Evolutionary conservation across 306 rosid species (phyloP).

Genomic region (Morella rubra): DNA sequence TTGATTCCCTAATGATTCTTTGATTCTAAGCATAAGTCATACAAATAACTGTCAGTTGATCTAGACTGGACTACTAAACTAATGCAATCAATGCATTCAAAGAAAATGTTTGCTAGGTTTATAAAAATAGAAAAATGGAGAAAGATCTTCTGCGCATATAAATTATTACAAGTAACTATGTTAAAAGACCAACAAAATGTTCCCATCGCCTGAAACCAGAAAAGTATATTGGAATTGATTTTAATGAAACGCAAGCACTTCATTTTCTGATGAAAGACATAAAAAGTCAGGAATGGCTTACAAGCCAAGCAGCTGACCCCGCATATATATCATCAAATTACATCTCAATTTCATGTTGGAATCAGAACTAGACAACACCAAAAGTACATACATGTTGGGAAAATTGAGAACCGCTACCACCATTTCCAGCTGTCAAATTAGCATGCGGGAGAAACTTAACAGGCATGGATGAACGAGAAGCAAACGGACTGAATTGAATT

Average conservation of each 20-base stretch:
- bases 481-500: slow-evolving; percentile 43
- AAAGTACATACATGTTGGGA: slow-evolving; percentile 69
- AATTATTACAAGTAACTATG: not conserved
- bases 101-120: not conserved
- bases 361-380: slow-evolving; percentile 18
- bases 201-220: no score
- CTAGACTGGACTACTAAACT: not conserved
- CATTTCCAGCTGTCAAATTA: slow-evolving; percentile 58
- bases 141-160: not conserved
- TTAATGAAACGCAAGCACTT: not conserved
- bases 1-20: no score
- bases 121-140: not conserved
- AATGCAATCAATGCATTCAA: not conserved
- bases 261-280: not conserved
- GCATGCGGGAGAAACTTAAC: slow-evolving; percentile 61
- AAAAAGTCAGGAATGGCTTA: not conserved
- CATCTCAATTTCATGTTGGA: not conserved
- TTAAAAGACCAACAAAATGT: no score
- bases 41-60: not conserved
- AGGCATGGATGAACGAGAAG: slow-evolving; percentile 59
- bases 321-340: not conserved
- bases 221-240: no score
- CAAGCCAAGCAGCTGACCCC: not conserved
- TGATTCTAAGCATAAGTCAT: not conserved
- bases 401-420: slow-evolving; percentile 65